phyloP scores from a whole-genome alignment of 148 eudicot genomes.

The Silene uniflora region DNA sequence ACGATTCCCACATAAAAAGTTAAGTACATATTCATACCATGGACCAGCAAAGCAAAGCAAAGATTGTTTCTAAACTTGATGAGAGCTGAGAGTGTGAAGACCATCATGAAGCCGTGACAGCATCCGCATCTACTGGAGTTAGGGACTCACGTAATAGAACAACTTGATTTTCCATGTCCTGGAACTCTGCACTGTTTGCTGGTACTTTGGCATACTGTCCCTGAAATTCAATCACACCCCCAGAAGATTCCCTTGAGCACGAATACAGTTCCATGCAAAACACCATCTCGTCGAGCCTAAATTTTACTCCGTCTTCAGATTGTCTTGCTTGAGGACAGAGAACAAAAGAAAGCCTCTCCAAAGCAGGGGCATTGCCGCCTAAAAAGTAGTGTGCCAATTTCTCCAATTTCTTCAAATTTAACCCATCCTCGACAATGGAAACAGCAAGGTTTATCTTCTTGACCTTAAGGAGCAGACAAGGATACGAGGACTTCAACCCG shows the following conservation, averaged over 20 bases:
- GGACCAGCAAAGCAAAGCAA: no score
- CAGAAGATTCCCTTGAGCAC: not conserved
- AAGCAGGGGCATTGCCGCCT: not conserved
- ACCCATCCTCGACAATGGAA: not conserved
- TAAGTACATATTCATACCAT: no score
- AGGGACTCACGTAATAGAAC: no score
- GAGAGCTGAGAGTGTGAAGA: no score
- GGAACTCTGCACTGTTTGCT: not conserved
- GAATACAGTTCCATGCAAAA: not conserved
- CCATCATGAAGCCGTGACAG: no score
- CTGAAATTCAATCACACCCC: not conserved
- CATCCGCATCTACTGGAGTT: no score
- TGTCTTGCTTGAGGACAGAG: not conserved
- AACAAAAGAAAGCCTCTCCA: no score
- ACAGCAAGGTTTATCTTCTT: not conserved
- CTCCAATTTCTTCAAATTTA: no score
- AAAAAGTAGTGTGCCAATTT: not conserved
- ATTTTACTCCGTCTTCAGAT: not conserved
- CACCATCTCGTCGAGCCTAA: not conserved
- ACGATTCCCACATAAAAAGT: no score
- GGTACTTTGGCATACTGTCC: not conserved
- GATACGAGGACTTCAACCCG: not conserved
- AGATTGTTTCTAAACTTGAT: no score
- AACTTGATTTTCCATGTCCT: no score
- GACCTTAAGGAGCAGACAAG: not conserved